These are phyloP conservation scores for Coemansia sp. DNA, from an alignment of 192 early-diverging fungal species.

Conservation along the genomic window DNA sequence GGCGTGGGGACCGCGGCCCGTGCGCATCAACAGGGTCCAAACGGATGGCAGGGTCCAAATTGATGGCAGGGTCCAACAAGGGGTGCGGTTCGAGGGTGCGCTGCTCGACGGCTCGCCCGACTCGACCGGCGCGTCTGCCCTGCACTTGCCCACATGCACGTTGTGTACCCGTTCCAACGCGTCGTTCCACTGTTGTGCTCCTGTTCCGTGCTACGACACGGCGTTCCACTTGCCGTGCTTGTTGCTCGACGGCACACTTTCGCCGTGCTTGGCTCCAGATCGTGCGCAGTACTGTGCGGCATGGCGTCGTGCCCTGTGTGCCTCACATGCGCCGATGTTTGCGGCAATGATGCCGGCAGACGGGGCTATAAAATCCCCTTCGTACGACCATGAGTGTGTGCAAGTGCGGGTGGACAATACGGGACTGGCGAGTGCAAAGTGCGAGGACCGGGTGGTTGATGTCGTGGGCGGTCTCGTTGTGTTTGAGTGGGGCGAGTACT, in stretches of 20 bases:
- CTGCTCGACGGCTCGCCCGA: slow-evolving; percentile 6
- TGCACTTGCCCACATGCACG: slow-evolving; percentile 14
- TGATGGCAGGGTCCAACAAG: neutral
- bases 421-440: neutral
- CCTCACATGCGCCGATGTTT: slow-evolving; percentile 33
- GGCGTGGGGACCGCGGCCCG: slow-evolving; percentile 50
- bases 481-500: slow-evolving; percentile 10
- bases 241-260: slow-evolving; percentile 25
- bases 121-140: neutral
- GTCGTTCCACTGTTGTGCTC: slow-evolving; percentile 53
- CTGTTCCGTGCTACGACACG: slow-evolving; percentile 31
- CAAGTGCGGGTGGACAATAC: slow-evolving; percentile 7
- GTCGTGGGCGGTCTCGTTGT: slow-evolving; percentile 18
- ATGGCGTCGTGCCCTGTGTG: slow-evolving; percentile 48
- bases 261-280: neutral
- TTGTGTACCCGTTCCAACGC: slow-evolving; percentile 33
- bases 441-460: neutral
- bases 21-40: neutral
- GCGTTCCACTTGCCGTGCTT: slow-evolving; percentile 50
- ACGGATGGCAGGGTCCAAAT: no score
- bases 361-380: slow-evolving; percentile 11
- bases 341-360: slow-evolving; percentile 43
- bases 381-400: slow-evolving; percentile 20
- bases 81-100: slow-evolving; percentile 36
- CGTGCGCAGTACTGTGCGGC: slow-evolving; percentile 33